Evolutionary conservation across 768 basidiomycete species (phyloP), one percentile per base, ranked within the genome.

Genomic region (Ramaria sp.): DNA sequence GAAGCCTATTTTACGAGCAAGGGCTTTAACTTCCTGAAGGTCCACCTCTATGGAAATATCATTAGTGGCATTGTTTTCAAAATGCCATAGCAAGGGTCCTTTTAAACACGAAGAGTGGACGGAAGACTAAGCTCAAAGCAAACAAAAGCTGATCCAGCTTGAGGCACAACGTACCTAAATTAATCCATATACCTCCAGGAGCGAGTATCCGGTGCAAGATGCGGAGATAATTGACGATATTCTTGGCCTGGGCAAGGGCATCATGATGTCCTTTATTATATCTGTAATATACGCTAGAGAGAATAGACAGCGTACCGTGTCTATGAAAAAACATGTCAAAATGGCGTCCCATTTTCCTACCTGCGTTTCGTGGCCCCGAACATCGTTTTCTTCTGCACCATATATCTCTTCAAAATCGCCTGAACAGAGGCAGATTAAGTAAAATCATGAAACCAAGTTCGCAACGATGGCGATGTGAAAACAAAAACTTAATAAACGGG

Each of bases 11-110:
- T 72, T 71, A 22, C 75, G 74, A 1, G 82, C 85, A 6, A 97
- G 76, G 0, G 69, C 68, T 66, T 92, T 95, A 38, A 96, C 78
- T 65, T 97, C 93, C 58, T 90, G 88, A n/a, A 97, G 71, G 63
- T 84, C 86, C 17, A 97, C 75, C 69, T 97, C 94, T 37, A 98
- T 77, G 1, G 89, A 91, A 0, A 82, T 77, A 61, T 95, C 91
- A 60, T 83, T 81, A 42, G 82, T 80, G 54, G 68, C 76, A 65
- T 90, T 92, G 69, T 95, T 94, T 65, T 97, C 94, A 69, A 84
- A 97, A 67, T 98, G 95, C 94, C 95, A 98, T n/a, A 97, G 71
- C 1, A 95, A 71, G 0, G 95, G 95, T 2, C 94, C 93, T 86
- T 46, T 1, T 10, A 2, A 37, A 10, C n/a, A 9, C 19, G 45